phyloP scores from a whole-genome alignment of 1,284 basidiomycete genomes.

The Ceraceosorus guamensis region DNA sequence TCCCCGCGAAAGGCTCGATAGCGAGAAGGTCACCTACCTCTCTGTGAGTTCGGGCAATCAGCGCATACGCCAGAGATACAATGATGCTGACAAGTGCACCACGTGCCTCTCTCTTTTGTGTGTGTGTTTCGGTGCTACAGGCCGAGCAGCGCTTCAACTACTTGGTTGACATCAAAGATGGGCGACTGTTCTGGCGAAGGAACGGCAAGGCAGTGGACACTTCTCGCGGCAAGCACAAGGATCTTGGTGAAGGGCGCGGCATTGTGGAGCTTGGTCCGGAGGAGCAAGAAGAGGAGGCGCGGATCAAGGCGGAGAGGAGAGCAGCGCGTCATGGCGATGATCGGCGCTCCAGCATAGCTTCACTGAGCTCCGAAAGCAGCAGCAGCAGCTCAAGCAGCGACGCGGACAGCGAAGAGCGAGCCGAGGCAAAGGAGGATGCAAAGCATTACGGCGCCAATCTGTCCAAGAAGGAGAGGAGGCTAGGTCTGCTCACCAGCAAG shows the following conservation, averaged over 20 bases:
- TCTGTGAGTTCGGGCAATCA: too few species aligned
- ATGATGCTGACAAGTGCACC: too few species aligned
- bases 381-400: not conserved
- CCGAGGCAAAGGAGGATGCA: slow-evolving; percentile 10
- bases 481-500: slow-evolving; percentile 20
- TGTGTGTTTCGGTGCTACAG: too few species aligned
- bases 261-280: slow-evolving; percentile 40
- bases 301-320: slow-evolving; percentile 5
- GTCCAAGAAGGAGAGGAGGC: slow-evolving; percentile 12
- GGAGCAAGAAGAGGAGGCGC: slow-evolving; percentile 23
- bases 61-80: too few species aligned
- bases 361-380: not conserved
- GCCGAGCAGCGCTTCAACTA: slow-evolving; percentile 67
- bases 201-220: slow-evolving; percentile 57
- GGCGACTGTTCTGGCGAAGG: slow-evolving; percentile 64
- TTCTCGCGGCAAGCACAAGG: slow-evolving; percentile 30
- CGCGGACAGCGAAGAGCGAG: slow-evolving; percentile 10
- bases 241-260: slow-evolving; percentile 40
- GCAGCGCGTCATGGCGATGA: too few species aligned
- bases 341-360: too few species aligned
- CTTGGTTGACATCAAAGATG: slow-evolving; percentile 59
- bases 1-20: slow-evolving; percentile 62
- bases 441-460: slow-evolving; percentile 23
- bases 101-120: too few species aligned
- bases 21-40: slow-evolving; percentile 52